phyloP scores from a whole-genome alignment of 345 rosid genomes.

The Syzygium aromaticum region DNA sequence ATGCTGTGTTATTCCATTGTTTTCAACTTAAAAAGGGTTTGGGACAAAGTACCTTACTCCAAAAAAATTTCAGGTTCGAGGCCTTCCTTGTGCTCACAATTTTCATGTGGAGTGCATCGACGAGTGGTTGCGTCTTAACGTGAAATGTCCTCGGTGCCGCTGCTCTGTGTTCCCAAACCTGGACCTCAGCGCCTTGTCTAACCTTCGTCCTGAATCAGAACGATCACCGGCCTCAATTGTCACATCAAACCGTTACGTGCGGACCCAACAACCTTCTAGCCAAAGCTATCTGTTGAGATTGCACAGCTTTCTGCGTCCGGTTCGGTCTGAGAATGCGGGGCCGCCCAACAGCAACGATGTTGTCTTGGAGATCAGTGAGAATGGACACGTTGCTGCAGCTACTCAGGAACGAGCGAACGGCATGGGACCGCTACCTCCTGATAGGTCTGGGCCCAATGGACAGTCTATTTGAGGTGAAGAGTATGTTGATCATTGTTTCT shows the following conservation, averaged over 20 bases:
- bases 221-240: conserved; percentile 30
- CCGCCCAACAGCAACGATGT: conserved; percentile 11
- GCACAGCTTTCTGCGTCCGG: conserved; percentile 53
- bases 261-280: conserved; percentile 54
- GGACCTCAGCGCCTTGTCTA: conserved; percentile 87
- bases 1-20: neutral
- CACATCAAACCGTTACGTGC: conserved; percentile 37
- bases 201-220: conserved; percentile 65
- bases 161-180: conserved; percentile 94
- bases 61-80: conserved; percentile 72
- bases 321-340: conserved; percentile 38
- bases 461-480: neutral
- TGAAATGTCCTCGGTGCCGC: conserved; percentile 96
- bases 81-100: conserved; percentile 98
- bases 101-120: conserved; percentile 97
- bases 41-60: neutral
- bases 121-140: conserved; percentile 90
- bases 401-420: neutral
- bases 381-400: conserved; percentile 10
- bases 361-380: conserved; percentile 30
- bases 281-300: conserved; percentile 70
- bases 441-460: neutral
- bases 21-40: no score
- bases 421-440: neutral
- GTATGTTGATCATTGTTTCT: conserved; percentile 1